phyloP scores from a whole-genome alignment of 1,284 basidiomycete genomes.

The Mycena sp. region DNA sequence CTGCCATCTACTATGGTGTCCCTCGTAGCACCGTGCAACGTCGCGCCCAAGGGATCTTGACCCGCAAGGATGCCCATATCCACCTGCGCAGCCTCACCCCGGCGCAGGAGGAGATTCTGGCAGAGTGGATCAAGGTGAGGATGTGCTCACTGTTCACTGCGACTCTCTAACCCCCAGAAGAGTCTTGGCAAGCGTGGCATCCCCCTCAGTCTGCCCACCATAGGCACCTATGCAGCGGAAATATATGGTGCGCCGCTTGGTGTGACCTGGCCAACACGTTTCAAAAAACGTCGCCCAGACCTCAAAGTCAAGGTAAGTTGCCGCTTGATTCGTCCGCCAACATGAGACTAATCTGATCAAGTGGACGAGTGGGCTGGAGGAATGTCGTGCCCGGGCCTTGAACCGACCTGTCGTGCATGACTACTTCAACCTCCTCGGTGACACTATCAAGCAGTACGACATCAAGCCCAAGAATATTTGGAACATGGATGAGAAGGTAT shows the following conservation, averaged over 20 bases:
- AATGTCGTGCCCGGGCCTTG: constrained; percentile 22
- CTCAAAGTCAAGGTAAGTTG: constrained; percentile 16
- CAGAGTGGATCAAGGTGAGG: not conserved
- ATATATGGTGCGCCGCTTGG: too few species aligned
- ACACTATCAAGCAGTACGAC: too few species aligned
- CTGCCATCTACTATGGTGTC: not conserved
- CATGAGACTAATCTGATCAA: not conserved
- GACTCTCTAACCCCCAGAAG: not conserved
- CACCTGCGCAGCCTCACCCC: not conserved
- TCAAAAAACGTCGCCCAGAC: constrained; percentile 16
- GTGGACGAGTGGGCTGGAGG: constrained; percentile 13
- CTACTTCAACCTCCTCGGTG: too few species aligned
- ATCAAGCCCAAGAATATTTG: constrained; percentile 30
- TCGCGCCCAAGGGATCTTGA: not conserved
- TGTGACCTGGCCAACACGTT: constrained; percentile 22
- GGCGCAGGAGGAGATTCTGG: not conserved
- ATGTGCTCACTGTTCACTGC: not conserved
- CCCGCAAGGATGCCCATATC: not conserved
- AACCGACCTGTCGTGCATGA: too few species aligned
- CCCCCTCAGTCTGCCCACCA: constrained; percentile 3
- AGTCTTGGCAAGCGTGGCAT: too few species aligned
- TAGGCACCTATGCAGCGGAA: constrained; percentile 12
- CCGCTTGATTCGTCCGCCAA: not conserved
- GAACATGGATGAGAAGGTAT: constrained; percentile 40
- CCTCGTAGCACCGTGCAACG: not conserved